Evolutionary conservation across 1,284 basidiomycete genomes (phyloP), one percentile per base, ranked within the genome.

Genomic region (Anthracocystis setariae): DNA sequence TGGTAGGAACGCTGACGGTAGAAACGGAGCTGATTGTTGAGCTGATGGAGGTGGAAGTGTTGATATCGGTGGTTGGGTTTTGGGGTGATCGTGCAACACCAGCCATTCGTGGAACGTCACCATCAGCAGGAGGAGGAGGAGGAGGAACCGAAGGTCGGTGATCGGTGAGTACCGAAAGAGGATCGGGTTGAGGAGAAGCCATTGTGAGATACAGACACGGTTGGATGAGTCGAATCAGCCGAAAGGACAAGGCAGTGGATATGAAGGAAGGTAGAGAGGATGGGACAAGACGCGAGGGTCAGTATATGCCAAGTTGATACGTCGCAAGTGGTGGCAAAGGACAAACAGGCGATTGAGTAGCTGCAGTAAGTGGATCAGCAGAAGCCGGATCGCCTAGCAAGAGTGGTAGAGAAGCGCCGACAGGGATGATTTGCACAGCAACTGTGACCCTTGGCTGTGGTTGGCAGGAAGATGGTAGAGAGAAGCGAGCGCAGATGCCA

Each of bases 61-160:
- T 46, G 37, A 48, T 20, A 17, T 25, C 24, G 13, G 27, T 33
- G 21, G 44, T 25, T 46, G 13, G 17, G 20, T 25, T 40, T 65
- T 59, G 62, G 43, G 56, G 56, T 20, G 62, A 59, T 46, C 62
- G 62, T 18, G 46, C 27, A 38, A 50, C 21, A 38, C 51, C 56
- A 29, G 29, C 29, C 32, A 35, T 27, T 47, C 27, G 46, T 21
- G 46, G 29, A n/a, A 21, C 35, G 17, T 37, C n/a, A 15, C 5
- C 13, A 37, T 13, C 35, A 37, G 35, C 35, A n/a, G 35, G 13
- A 5, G 35, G 35, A 37, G n/a, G 8, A 33, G 32, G 13, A 15
- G 8, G 13, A 37, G 5, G 8, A n/a, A n/a, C 12, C 8, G 35
- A 37, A n/a, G 35, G 35, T n/a, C 5, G 35, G n/a, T 37, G 5